Evolutionary conservation across 208 protist species (phyloP).

Genomic region (Trypanosoma cruzi): DNA sequence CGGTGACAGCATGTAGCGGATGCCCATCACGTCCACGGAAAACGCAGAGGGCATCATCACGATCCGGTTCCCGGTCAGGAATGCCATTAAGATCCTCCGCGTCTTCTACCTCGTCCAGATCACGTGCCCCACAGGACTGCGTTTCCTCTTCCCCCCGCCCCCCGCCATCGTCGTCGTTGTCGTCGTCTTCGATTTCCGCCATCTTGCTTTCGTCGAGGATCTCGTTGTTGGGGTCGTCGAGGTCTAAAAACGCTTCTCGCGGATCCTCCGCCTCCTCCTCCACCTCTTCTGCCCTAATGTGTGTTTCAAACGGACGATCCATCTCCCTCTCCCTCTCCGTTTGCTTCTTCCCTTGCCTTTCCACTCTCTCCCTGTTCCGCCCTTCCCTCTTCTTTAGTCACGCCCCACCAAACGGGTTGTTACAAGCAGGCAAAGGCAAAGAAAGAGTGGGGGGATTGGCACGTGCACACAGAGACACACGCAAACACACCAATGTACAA

Average conservation of each 20-base stretch:
- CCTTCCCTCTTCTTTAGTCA: not conserved
- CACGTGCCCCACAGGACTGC: not conserved
- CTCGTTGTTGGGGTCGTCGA: slow-evolving; percentile 84
- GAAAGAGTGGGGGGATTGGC: not conserved
- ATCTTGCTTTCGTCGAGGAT: slow-evolving; percentile 65
- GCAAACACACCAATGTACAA: not conserved
- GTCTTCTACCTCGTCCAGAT: not conserved
- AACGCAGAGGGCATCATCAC: slow-evolving; percentile 72
- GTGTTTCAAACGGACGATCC: not conserved
- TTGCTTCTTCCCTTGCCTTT: not conserved
- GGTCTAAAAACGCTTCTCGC: slow-evolving; percentile 80
- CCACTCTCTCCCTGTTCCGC: not conserved
- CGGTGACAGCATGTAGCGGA: slow-evolving; percentile 66
- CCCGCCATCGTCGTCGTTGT: slow-evolving; percentile 16
- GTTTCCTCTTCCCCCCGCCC: not conserved
- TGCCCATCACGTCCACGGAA: slow-evolving; percentile 51
- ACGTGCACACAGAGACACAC: not conserved
- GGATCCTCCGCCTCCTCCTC: slow-evolving; percentile 45
- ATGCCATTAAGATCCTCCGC: slow-evolving; percentile 80
- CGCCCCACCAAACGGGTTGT: not conserved
- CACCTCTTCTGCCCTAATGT: slow-evolving; percentile 14
- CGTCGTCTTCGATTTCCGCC: slow-evolving; percentile 26
- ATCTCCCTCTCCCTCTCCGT: not conserved
- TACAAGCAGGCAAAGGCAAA: not conserved
- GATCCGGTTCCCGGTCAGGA: slow-evolving; percentile 73